Evolutionary conservation across 2,329 filamentous ascomycete species (phyloP).

Genomic region (Gnomoniopsis sp.): DNA sequence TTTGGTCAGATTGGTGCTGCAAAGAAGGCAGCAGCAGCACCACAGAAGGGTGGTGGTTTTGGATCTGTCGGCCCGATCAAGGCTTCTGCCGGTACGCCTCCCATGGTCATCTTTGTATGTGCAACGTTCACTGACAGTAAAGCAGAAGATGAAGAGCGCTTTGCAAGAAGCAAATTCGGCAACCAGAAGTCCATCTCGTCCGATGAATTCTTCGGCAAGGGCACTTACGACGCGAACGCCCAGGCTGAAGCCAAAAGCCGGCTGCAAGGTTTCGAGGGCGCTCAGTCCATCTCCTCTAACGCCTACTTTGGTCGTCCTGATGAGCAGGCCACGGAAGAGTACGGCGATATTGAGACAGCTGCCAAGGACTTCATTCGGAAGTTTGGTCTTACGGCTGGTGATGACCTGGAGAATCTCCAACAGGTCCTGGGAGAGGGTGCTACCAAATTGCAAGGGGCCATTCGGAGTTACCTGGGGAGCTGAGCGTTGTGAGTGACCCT

Average conservation of each 20-base stretch:
- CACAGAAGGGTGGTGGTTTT: conserved; percentile 73
- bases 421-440: conserved; percentile 83
- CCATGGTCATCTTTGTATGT: background rate
- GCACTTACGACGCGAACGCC: conserved; percentile 73
- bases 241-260: conserved; percentile 84
- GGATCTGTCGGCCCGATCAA: conserved; percentile 78
- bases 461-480: conserved; percentile 61
- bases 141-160: conserved; percentile 72
- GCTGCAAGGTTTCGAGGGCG: conserved; percentile 89
- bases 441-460: conserved; percentile 73
- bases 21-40: conserved; percentile 49
- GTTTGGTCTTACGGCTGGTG: conserved; percentile 92
- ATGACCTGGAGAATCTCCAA: conserved; percentile 89
- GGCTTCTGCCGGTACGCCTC: conserved; percentile 59
- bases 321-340: conserved; percentile 68
- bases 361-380: conserved; percentile 95
- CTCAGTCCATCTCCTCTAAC: conserved; percentile 89
- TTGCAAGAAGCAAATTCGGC: conserved; percentile 85
- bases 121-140: conserved; percentile 22
- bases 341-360: conserved; percentile 86
- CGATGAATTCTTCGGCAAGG: conserved; percentile 96
- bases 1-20: conserved; percentile 77
- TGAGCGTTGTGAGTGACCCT: conserved; percentile 30
- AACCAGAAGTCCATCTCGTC: conserved; percentile 93
- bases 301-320: conserved; percentile 96